Evolutionary conservation across 1,139 yeast genomes (phyloP).

Genomic region (Candida anutae): DNA sequence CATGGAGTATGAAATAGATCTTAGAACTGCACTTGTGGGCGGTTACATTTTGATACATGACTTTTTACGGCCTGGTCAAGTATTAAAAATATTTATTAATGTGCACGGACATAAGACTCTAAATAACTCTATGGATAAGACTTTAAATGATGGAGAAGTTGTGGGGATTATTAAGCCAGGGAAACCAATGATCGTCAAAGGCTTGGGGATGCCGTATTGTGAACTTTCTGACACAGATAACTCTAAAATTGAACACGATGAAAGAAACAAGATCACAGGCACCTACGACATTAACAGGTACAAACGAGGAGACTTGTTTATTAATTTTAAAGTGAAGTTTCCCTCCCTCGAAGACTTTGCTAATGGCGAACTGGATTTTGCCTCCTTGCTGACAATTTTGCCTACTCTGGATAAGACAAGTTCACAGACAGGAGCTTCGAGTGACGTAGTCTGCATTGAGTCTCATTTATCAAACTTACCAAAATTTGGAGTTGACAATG

Average conservation of each 20-base stretch:
- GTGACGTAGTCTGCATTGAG: no score
- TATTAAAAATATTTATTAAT: constrained; percentile 31
- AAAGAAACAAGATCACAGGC: constrained; percentile 12
- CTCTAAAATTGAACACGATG: constrained; percentile 19
- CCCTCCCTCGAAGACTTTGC: constrained; percentile 25
- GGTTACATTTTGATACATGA: constrained; percentile 40
- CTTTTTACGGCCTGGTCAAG: constrained; percentile 35
- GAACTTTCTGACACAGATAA: no score
- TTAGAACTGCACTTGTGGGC: constrained; percentile 48
- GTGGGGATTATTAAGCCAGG: constrained; percentile 39
- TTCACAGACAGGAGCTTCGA: no score
- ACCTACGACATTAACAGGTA: constrained; percentile 16
- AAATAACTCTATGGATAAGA: constrained; percentile 14
- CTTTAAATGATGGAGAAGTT: constrained; percentile 38
- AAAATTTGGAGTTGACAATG: not conserved
- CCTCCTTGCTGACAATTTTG: constrained; percentile 16
- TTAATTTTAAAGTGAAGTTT: constrained; percentile 31
- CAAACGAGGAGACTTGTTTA: constrained; percentile 31
- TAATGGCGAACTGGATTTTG: constrained; percentile 14
- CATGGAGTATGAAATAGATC: constrained; percentile 38
- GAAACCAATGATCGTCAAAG: constrained; percentile 39
- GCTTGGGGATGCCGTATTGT: constrained; percentile 61
- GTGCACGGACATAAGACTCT: constrained; percentile 26
- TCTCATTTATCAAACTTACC: constrained; percentile 20
- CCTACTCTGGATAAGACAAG: constrained; percentile 13